Percentiles rank a stretch among this genome's conserved stretches.
These are phyloP conservation scores for Cutaneotrichosporon dermatis DNA, from an alignment of 1,284 basidiomycete genomes.

Conservation along the genomic window DNA sequence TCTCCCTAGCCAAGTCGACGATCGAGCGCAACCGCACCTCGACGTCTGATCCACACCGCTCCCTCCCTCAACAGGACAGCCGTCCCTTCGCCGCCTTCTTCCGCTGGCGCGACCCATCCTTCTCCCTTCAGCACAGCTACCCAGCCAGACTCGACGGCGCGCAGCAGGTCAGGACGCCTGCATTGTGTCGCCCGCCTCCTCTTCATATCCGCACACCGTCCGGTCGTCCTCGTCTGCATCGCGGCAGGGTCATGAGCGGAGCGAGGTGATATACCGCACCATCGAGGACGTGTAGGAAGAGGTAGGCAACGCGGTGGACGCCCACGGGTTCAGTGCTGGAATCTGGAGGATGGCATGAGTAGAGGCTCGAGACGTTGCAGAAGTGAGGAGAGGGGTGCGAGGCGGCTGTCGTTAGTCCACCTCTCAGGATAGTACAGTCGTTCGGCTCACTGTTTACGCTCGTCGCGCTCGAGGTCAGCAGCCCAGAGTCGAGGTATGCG, in stretches of 20 bases:
- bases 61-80: background rate
- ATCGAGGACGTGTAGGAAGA: conserved; percentile 23
- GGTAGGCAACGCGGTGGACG: conserved; percentile 28
- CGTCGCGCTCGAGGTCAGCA: conserved; percentile 31
- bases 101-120: conserved; percentile 21
- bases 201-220: conserved; percentile 8
- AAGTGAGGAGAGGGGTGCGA: conserved; percentile 21
- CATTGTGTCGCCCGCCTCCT: conserved; percentile 17
- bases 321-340: conserved; percentile 25
- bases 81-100: background rate
- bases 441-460: conserved; percentile 28
- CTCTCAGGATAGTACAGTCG: no score
- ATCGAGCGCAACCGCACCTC: conserved; percentile 31
- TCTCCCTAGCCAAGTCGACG: conserved; percentile 22
- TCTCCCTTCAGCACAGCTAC: conserved; percentile 25
- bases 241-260: conserved; percentile 19
- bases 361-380: conserved; percentile 24
- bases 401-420: conserved; percentile 18
- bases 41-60: conserved; percentile 23
- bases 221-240: background rate
- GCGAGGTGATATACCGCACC: conserved; percentile 21
- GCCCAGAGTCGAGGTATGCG: conserved; percentile 27
- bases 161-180: conserved; percentile 18
- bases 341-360: conserved; percentile 29
- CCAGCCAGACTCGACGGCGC: conserved; percentile 29